Evolutionary conservation across 164 flowering plant species (phyloP), one percentile per base, ranked within the genome.

Genomic region (Macadamia tetraphylla): DNA sequence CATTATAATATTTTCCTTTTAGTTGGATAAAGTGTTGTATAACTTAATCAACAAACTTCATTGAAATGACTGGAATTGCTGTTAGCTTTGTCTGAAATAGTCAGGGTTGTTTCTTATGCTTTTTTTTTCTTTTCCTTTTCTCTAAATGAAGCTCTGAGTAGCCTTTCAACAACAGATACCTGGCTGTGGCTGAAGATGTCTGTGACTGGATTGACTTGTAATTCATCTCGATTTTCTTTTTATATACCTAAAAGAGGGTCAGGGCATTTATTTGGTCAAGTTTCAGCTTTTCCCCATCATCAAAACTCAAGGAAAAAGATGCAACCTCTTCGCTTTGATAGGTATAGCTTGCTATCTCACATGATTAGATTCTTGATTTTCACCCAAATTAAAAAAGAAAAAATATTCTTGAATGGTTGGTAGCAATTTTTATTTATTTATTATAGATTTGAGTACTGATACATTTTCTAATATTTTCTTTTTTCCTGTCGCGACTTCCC

Each of bases 131-230:
- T 59, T 32, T 67, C n/a, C 60, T 12, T 35, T 35, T 5, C 5
- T 35, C 40, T 35, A 35, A 35, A 62, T 62, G 44, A 72, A 52
- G 29, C 57, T 42, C 43, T 51, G 44, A 12, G 46, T 42, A 44
- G 56, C 9, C 10, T n/a, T 40, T 68, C 40, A 58, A 58, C 58
- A 40, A 7, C 46, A 40, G 35, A 35, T 35, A 35, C 40, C 40
- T 65, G 15, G 71, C 48, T 23, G 44, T 55, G 59, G 18, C 62
- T 66, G 44, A 72, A 71, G 70, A 87, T 85, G 90, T 71, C 79
- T 46, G 74, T 78, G 12, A 77, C 87, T 66, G 94, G 94, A 67
- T 65, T 87, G 66, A 76, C 80, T 53, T 85, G 75, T 63, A 74
- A 70, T 77, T 82, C 88, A 1, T 72, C 82, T 8, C 79, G 77